Evolutionary conservation across 78 protist genomes (phyloP), one percentile per base, ranked within the genome.

Genomic region (Diacronema lutheri): DNA sequence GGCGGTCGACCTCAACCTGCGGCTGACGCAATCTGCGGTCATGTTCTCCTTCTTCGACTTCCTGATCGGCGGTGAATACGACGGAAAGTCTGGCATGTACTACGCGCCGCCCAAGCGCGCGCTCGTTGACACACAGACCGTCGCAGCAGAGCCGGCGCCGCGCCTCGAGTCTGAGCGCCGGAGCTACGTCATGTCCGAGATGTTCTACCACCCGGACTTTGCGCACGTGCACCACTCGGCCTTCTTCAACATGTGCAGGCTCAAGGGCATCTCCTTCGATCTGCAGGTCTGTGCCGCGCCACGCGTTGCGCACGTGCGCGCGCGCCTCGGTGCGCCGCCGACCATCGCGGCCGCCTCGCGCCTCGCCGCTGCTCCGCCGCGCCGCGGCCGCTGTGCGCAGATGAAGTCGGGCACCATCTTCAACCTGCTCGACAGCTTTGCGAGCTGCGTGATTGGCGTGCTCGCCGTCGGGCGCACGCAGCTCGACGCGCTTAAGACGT

Each of bases 1-100:
- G 87, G 90, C 87, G 4, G 79, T 86, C n/a, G 90, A 86, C 85
- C 56, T 86, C 35, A 55, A 86, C 41, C 26, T 86, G 16, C 65
- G 83, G 25, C 29, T 68, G 44, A 84, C 90, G n/a, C 85, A 33
- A 9, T 46, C 80, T 25, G 25, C 68, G 10, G 12, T 37, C 46
- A 16, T 38, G 5, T 86, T 83, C 66, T 0, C 5, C 37, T 41
- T 84, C 35, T 37, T 60, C 79, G 29, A 62, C 62, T 46, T 71
- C 65, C 29, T 55, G 40, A 21, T 76, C 4, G 90, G 85, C 31
- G 76, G 84, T 50, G 0, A 20, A 23, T 41, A 13, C 33, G 85
- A 86, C 71, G 37, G 0, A 33, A 57, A 0, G 14, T 60, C 86
- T n/a, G 86, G 76, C 10, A 9, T 11, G 16, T 74, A 74, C 64